Evolutionary conservation across 2,329 filamentous ascomycete genomes (phyloP).

Genomic region (Gremmenia infestans): DNA sequence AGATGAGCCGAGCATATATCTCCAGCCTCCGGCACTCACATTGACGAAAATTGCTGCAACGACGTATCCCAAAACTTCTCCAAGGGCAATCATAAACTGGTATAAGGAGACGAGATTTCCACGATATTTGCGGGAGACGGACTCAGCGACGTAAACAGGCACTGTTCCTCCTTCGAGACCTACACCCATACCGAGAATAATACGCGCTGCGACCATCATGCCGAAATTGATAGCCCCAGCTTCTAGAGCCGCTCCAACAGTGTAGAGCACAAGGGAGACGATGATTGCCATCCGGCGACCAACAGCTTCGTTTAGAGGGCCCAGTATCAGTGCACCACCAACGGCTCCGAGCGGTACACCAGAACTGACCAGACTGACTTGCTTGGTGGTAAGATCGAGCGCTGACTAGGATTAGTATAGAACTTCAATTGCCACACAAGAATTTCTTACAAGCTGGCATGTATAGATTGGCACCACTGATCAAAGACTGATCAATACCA

Average conservation of each 20-base stretch:
- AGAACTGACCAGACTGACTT: constrained; percentile 63
- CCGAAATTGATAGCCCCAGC: constrained; percentile 63
- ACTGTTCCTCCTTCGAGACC: constrained; percentile 71
- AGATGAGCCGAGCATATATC: constrained; percentile 68
- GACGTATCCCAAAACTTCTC: constrained; percentile 68
- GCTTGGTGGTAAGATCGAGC: constrained; percentile 47
- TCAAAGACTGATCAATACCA: constrained; percentile 68
- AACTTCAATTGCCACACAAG: too few relatives aligned
- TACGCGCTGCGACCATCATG: constrained; percentile 65
- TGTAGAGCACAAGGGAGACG: constrained; percentile 64
- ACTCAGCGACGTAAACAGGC: constrained; percentile 70
- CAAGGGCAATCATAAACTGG: constrained; percentile 71
- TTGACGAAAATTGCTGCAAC: constrained; percentile 67
- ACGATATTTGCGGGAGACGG: constrained; percentile 60
- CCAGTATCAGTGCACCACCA: constrained; percentile 62
- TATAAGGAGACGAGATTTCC: constrained; percentile 71
- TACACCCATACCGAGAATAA: constrained; percentile 66
- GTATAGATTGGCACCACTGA: constrained; percentile 65
- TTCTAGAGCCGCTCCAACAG: constrained; percentile 62
- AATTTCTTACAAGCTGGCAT: constrained; percentile 41
- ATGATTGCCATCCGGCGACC: constrained; percentile 66
- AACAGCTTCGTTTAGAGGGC: constrained; percentile 61
- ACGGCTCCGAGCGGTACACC: constrained; percentile 70
- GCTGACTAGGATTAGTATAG: constrained; percentile 32
- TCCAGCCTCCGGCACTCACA: constrained; percentile 62